Conservation (phyloP, 2,329 filamentous ascomycete genomes). For the Colletotrichum musicola region DNA sequence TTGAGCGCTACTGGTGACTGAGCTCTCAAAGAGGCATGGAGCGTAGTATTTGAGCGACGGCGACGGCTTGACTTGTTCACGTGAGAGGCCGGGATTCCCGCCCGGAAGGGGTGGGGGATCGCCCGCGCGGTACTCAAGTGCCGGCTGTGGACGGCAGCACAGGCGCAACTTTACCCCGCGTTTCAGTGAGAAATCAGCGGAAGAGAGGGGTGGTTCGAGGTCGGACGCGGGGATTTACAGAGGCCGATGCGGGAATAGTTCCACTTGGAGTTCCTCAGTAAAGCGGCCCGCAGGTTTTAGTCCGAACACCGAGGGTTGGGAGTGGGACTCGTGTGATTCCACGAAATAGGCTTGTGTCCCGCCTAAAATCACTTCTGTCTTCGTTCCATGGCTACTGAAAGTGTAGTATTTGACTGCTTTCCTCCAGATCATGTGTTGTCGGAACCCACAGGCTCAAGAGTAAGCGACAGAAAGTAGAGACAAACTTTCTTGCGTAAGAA, state of each 20-base stretch:
- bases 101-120: slow-evolving; percentile 7
- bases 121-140: neutral
- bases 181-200: neutral
- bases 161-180: slow-evolving; percentile 1
- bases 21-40: too few species aligned
- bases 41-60: neutral
- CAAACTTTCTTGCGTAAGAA: too few species aligned
- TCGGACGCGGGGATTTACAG: neutral
- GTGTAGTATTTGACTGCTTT: too few species aligned
- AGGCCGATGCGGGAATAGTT: slow-evolving; percentile 6
- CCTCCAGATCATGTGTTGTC: too few species aligned
- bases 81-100: neutral
- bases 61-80: neutral
- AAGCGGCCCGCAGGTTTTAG: neutral
- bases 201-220: neutral
- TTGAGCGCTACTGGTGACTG: neutral
- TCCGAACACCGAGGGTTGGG: slow-evolving; percentile 11
- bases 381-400: too few species aligned
- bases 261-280: neutral
- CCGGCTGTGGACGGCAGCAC: neutral
- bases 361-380: neutral
- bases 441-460: neutral
- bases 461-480: too few species aligned
- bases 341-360: neutral
- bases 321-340: neutral